Evolutionary conservation across 768 basidiomycete genomes (phyloP), one percentile per base, ranked within the genome.

Genomic region (Erythrobasidium yunnanense): DNA sequence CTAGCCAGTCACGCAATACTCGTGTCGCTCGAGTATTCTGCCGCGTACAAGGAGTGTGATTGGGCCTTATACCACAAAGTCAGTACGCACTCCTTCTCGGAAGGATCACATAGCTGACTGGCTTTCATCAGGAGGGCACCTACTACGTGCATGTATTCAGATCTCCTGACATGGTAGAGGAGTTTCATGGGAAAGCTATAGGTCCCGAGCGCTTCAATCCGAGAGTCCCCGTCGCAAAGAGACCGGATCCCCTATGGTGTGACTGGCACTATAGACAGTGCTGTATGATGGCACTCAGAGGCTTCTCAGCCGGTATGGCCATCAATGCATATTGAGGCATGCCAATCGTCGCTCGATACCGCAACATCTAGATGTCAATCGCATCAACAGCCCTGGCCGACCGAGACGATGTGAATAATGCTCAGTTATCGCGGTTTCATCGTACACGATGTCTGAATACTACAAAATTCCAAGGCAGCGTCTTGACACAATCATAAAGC

Each of bases 161-260:
- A 27, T 20, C 22, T 22, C 47, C 22, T 17, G 47, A 50, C 22
- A 4, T 50, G 22, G 17, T 50, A 27, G 47, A 50, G 22, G 29
- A 27, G 22, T 50, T 50, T 50, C 47, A 50, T 50, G 47, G 47
- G 8, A 50, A 50, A 50, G 47, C 47, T 50, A 20, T 50, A 50
- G 47, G 17, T 50, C 47, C 47, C 22, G 47, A 50, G 8, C 47
- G 47, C 4, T 50, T 50, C 47, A 50, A 50, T 50, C 47, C 47
- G 29, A 17, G 47, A 17, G 29, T 50, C 4, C 47, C 47, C 17
- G 47, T 22, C 22, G 47, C 22, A 50, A 27, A 50, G 22, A 50
- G 47, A 50, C 47, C 47, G 29, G 47, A 50, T 50, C 47, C 47
- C 22, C 22, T 50, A 22, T 50, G 22, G 29, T 50, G 47, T 27